Conservation (phyloP, 2,329 filamentous ascomycete genomes). For the Pyricularia grisea region DNA sequence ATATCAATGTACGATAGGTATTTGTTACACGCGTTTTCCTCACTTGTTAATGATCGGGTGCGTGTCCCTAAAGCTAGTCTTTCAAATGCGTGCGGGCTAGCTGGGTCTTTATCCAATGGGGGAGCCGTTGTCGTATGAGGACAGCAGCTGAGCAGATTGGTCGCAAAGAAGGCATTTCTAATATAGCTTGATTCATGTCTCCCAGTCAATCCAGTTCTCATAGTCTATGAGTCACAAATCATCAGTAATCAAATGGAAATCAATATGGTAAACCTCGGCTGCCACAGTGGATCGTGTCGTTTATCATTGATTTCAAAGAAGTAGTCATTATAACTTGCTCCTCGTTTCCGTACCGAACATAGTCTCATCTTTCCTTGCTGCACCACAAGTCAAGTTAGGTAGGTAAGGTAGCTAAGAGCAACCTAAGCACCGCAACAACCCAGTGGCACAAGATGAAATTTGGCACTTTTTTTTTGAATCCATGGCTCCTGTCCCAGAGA, state of each 20-base stretch:
- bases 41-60: background rate
- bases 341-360: background rate
- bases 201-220: background rate
- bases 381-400: background rate
- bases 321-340: background rate
- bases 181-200: background rate
- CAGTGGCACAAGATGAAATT: background rate
- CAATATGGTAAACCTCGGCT: background rate
- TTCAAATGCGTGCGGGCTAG: background rate
- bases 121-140: background rate
- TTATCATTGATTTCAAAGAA: background rate
- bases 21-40: background rate
- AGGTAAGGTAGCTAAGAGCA: background rate
- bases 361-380: background rate
- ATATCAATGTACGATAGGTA: background rate
- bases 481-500: constrained; percentile 7
- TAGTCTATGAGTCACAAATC: background rate
- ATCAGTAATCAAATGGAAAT: background rate
- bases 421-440: background rate
- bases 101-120: background rate
- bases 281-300: background rate
- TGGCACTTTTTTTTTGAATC: constrained; percentile 4
- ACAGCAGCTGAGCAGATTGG: background rate
- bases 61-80: background rate
- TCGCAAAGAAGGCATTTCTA: background rate